Base-by-base conservation (phyloP, 73 alveolate species). In the Stentor roeselii region DNA sequence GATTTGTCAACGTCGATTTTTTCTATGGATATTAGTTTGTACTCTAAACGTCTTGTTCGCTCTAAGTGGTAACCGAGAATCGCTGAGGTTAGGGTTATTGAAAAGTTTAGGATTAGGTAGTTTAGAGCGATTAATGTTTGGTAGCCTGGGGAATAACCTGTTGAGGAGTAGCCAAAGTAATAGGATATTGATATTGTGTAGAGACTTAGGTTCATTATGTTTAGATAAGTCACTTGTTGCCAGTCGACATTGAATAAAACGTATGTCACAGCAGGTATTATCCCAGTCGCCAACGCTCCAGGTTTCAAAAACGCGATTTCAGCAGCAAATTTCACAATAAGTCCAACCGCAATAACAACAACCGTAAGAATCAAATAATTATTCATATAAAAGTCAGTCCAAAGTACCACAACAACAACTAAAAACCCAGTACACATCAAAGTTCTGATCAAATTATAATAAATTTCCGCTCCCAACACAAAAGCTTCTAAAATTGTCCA, bases 1-100 rank as follows among this genome's bases (percentile, higher is more conserved):
- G 90, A 75, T 39, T 93, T 91, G n/a, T 82, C 74, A 1, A 76
- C 39, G 0, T 67, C 74, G 31, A 2, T 1, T 76, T 76, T 67
- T 76, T 32, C 82, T 6, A 39, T 76, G 14, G n/a, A 14, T 31
- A 39, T 76, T n/a, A 67, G 37, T 2, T 67, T 67, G 41, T 67
- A 32, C 80, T 67, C 80, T 27, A 21, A 34, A 27, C 80, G 21
- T 67, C 80, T 67, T 0, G 80, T 21, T 40, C 80, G 21, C 34
- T 67, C 80, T 30, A 67, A 34, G 41, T 67, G 11, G 41, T 67
- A 67, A 21, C 80, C 80, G 14, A 67, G 11, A 30, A 67, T 21
- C 41, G 41, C 37, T 30, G 80, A 67, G n/a, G 80, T 67, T 34
- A 67, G 37, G 34, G 80, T 67, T 27, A 67, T 67, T 67, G 80